phyloP scores from a whole-genome alignment of 805 yeast species.

The Candida fluviatilis region DNA sequence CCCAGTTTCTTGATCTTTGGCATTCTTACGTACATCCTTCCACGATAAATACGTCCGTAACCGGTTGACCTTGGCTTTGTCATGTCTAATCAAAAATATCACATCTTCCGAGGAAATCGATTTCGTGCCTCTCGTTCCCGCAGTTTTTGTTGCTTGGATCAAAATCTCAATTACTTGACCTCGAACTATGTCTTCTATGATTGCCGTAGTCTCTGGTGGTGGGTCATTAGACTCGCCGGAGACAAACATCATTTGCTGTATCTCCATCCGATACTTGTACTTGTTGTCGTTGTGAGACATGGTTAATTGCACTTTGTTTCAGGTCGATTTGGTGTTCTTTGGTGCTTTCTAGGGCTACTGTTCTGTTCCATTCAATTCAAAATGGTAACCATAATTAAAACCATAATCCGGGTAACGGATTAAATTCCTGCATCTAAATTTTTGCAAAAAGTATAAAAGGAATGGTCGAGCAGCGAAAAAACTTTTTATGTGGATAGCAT shows the following conservation, averaged over 20 bases:
- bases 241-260: constrained; percentile 98
- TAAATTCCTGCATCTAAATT: too few relatives aligned
- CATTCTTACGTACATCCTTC: constrained; percentile 91
- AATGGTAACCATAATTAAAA: neutral
- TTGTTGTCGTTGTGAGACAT: constrained; percentile 26
- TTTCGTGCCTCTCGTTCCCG: constrained; percentile 74
- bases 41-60: constrained; percentile 88
- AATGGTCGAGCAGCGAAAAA: neutral
- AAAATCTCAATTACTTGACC: constrained; percentile 90
- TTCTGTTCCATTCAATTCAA: too few relatives aligned
- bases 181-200: constrained; percentile 91
- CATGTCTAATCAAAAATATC: constrained; percentile 87
- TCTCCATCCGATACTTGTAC: constrained; percentile 83
- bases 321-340: too few relatives aligned
- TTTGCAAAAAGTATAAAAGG: neutral
- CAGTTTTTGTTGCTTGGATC: constrained; percentile 71
- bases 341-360: neutral
- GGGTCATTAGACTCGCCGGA: constrained; percentile 94
- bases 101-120: constrained; percentile 90
- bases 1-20: constrained; percentile 54
- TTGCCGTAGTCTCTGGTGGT: constrained; percentile 84
- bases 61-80: constrained; percentile 88
- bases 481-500: neutral
- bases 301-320: neutral
- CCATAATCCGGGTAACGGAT: neutral